Percentiles rank a stretch among this genome's conserved stretches.
Conservation (phyloP, 2,329 filamentous ascomycete genomes). For the Aspergillus fumigatiaffinis region DNA sequence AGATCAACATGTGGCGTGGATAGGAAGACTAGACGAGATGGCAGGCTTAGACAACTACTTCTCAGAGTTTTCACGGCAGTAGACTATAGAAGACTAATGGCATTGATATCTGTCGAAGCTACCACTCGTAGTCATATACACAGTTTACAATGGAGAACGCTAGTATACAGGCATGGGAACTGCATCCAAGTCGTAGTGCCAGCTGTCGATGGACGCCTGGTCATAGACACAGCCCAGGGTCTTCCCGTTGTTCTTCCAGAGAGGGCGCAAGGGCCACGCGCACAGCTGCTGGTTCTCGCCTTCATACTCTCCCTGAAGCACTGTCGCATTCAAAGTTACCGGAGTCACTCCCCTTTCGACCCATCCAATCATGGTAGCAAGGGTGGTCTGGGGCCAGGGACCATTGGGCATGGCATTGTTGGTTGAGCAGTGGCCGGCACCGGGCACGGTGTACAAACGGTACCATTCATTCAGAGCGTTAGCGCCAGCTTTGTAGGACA, state of each 20-base stretch:
- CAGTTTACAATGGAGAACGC: too few relatives aligned
- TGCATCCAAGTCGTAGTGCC: neutral
- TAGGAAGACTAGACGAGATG: conserved; percentile 9
- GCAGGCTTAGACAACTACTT: conserved; percentile 11
- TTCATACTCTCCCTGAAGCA: conserved; percentile 13
- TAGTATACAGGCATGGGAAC: neutral
- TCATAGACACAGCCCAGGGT: conserved; percentile 2
- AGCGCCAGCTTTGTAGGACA: conserved; percentile 36
- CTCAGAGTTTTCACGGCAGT: neutral
- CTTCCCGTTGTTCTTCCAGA: conserved; percentile 10
- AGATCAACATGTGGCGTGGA: conserved; percentile 20
- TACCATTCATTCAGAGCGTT: conserved; percentile 49
- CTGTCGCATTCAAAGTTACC: conserved; percentile 38
- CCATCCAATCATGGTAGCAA: conserved; percentile 47
- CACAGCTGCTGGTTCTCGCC: conserved; percentile 19
- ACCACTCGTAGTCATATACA: neutral
- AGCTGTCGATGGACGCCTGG: neutral
- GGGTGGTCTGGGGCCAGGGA: conserved; percentile 42
- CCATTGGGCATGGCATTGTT: conserved; percentile 39
- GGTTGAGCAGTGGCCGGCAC: conserved; percentile 47
- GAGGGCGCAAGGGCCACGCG: conserved; percentile 19
- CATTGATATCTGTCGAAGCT: neutral
- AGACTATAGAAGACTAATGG: neutral
- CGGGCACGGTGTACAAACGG: conserved; percentile 50
- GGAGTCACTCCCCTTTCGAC: conserved; percentile 46